phyloP scores from a whole-genome alignment of 2,329 filamentous ascomycete species.

The Ceratocystis papillata region DNA sequence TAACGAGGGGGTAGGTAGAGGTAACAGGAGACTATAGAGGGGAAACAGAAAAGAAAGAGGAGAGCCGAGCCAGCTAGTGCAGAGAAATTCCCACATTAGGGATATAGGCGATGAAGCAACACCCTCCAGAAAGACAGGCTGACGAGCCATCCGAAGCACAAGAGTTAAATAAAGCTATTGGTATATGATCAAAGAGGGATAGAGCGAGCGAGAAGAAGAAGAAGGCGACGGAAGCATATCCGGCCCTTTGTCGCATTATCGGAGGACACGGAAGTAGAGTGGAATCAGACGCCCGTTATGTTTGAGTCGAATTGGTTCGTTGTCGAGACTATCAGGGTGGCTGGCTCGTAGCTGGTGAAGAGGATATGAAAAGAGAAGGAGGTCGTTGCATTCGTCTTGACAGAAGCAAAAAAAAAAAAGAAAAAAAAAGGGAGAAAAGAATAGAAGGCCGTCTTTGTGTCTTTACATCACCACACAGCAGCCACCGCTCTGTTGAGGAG shows the following conservation, averaged over 20 bases:
- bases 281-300: conserved; percentile 24
- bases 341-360: background rate
- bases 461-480: conserved; percentile 91
- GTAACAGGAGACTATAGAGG: conserved; percentile 3
- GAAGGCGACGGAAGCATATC: conserved; percentile 18
- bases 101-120: background rate
- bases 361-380: background rate
- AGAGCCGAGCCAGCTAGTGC: background rate
- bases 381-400: conserved; percentile 15
- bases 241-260: conserved; percentile 19
- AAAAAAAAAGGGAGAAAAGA: background rate
- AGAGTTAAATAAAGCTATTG: conserved; percentile 13
- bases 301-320: background rate
- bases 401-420: background rate
- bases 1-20: background rate
- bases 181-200: conserved; percentile 10
- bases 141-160: background rate
- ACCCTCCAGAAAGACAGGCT: background rate
- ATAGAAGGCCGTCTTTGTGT: background rate
- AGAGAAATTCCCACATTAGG: background rate
- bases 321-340: background rate
- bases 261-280: conserved; percentile 22
- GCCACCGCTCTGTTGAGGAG: conserved; percentile 80
- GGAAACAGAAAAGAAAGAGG: background rate
- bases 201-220: conserved; percentile 13